These are phyloP conservation scores for Penicillium vulpinum DNA, from an alignment of 2,329 filamentous ascomycete species.

Conservation along the genomic window DNA sequence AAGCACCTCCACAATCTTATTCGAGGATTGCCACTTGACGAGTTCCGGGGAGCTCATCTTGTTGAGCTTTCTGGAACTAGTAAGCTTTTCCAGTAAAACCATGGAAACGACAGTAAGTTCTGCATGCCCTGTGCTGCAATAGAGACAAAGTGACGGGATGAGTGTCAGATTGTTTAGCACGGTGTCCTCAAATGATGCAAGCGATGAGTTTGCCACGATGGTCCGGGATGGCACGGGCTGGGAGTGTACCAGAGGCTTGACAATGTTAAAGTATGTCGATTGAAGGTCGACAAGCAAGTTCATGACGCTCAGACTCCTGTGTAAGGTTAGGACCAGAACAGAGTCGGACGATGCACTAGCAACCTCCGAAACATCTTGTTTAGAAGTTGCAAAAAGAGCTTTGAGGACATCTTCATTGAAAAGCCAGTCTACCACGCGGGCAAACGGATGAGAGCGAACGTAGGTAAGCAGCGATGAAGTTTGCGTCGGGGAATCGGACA, in stretches of 20 bases:
- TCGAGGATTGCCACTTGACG: constrained; percentile 65
- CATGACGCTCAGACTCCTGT: constrained; percentile 81
- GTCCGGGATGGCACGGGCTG: constrained; percentile 60
- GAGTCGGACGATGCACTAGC: constrained; percentile 73
- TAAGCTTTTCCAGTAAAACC: constrained; percentile 79
- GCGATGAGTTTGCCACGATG: constrained; percentile 70
- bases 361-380: constrained; percentile 72
- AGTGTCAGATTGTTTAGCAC: constrained; percentile 76
- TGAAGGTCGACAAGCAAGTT: constrained; percentile 82
- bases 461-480: constrained; percentile 76
- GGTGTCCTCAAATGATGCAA: constrained; percentile 89
- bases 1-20: constrained; percentile 84
- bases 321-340: constrained; percentile 74
- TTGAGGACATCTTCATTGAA: constrained; percentile 88
- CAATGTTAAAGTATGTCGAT: constrained; percentile 85
- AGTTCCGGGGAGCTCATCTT: constrained; percentile 66
- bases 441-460: constrained; percentile 85
- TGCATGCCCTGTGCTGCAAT: constrained; percentile 80
- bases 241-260: constrained; percentile 73
- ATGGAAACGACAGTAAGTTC: constrained; percentile 78
- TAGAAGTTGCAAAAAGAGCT: constrained; percentile 74
- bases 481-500: constrained; percentile 72
- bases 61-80: constrained; percentile 77
- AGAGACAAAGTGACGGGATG: constrained; percentile 79
- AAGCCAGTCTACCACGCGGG: constrained; percentile 95